Base-by-base conservation (phyloP, 768 basidiomycete species). In the Lactifluus echinatus region DNA sequence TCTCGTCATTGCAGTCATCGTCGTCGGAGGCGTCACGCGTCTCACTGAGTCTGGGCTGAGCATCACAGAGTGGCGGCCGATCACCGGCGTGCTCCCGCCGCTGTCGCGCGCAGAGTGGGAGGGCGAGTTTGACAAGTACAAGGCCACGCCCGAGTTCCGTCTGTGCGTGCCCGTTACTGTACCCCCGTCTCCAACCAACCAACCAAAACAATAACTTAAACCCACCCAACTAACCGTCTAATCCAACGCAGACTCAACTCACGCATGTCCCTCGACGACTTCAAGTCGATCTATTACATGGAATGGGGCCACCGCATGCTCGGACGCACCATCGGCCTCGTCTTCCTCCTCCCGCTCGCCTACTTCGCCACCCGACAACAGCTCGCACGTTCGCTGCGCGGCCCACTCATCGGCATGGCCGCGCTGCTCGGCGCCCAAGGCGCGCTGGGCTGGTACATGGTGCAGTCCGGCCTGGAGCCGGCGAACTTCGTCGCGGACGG, bases 381-480 rank as follows among this genome's bases (percentile, higher is more conserved):
- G 59, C 83, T 98, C 28, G 76, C 89, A 5, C 71, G 75, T 2
- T 68, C 79, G 0, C 75, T 92, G 57, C 79, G 83, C 1, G 65
- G 70, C n/a, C 80, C 82, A 60, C 79, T 96, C 23, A 70, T 80
- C 14, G 85, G 81, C 2, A 78, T 98, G 61, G 87, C 85, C 0
- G 66, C 83, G 0, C 80, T 97, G 31, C 86, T 99, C 50, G 96
- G 93, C 28, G 84, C 82, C 19, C 93, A 99, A 71, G 96, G 96
- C 45, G 77, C 81, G 19, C 77, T 99, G 19, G 96, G 96, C 26
- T 99, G 96, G 96, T 97, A 98, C 75, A 99, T 99, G 96, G 96
- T 99, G 54, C 88, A 94, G 69, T 97, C 93, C 12, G 96, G 96
- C 1, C 76, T 99, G 11, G 88, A 93, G 64, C 82, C 89, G 52